Base-by-base conservation (phyloP, 129 eudicot genomes). In the Helianthus tuberosus region DNA sequence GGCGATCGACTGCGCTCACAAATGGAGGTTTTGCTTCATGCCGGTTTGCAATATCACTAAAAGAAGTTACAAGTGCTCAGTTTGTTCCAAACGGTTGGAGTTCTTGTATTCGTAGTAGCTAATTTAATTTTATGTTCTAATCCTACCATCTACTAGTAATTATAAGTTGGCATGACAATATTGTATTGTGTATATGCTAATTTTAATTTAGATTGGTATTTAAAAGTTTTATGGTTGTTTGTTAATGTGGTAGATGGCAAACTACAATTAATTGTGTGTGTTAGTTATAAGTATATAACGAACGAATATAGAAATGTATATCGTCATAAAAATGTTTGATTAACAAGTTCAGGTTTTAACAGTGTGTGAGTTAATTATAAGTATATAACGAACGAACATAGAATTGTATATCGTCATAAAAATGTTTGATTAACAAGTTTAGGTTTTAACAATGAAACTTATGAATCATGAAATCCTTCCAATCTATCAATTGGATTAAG, bases 11-110 rank as follows among this genome's bases (percentile, higher is more conserved):
- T 80, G 60, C 20, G 72, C 72, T 11, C 71, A 65, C 43, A 74
- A 71, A 61, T 75, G 84, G 84, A 50, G 76, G 73, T 62, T 70
- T 75, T 80, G 84, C 68, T 80, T 75, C 32, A 36, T 80, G 35
- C 77, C 77, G 11, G 62, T 75, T 46, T 75, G 84, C 47, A 75
- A 75, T 59, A 53, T 80, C 29, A 32, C 61, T 11, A 80, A 80
- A 62, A 74, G 80, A 68, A 75, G 76, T 48, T 80, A 68, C 62
- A 71, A 29, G 64, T 80, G 84, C 64, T 61, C 80, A 3, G 61
- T 43, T 65, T 80, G 84, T 64, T 75, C 77, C 11, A 80, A 80
- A 69, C 73, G 73, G 2, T 64, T 78, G 73, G 82, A 50, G 38
- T 71, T 71, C 51, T 25, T 78, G 82, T 71, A 78, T n/a, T 29